Evolutionary conservation across 2,329 filamentous ascomycete genomes (phyloP), one percentile per base, ranked within the genome.

Genomic region (Diaporthe sp.): DNA sequence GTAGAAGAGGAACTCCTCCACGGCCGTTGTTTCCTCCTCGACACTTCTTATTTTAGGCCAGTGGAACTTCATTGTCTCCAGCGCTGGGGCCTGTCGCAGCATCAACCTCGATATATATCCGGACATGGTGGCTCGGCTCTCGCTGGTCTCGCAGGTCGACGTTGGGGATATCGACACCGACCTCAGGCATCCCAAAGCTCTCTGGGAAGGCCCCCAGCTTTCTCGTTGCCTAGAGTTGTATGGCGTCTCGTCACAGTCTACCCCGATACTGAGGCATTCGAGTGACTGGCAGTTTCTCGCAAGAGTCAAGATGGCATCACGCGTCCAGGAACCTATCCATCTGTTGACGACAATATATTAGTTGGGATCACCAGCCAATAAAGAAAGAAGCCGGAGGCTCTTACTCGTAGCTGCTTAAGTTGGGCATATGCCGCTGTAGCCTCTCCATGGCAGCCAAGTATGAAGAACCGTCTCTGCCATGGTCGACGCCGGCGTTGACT

Each of bases 1-100:
- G 37, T 53, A 71, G 32, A 63, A 71, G 44, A 71, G 42, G 32
- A 63, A 71, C 1, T 61, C 56, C 9, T 53, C 56, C 22, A 63
- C 44, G n/a, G n/a, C 44, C 35, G 22, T 3, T 19, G 2, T 25
- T 17, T 71, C 56, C 27, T 44, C 51, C 5, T 55, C 25, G 10
- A 63, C 27, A 35, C 10, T 2, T 53, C 19, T 63, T 22, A 71
- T 53, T 22, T 42, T 53, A n/a, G 70, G 55, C 56, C 69, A 71
- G 9, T 53, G 25, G 17, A 71, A 71, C 3, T 15, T 42, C 17
- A 53, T 25, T 15, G 8, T 27, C 37, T 53, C 56, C 25, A 71
- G 25, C 10, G 15, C 56, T 32, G 56, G 69, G 25, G 44, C 56
- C 22, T 63, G 56, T 32, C 44, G n/a, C 44, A 63, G 37, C n/a